Evolutionary conservation across 495 filamentous ascomycete species (phyloP).

Genomic region (Cercophora sp.): DNA sequence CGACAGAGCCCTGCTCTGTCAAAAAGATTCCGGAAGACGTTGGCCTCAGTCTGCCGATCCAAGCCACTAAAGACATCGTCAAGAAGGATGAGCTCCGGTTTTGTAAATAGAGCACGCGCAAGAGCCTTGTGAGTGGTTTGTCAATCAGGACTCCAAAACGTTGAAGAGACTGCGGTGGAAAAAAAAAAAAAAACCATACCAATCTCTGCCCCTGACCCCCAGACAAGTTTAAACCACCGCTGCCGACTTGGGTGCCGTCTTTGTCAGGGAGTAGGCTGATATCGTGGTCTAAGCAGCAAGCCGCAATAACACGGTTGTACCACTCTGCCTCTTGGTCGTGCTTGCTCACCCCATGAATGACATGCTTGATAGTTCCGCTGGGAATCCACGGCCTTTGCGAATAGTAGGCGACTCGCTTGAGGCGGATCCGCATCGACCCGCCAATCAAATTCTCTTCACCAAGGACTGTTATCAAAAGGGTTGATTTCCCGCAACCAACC

Average conservation of each 20-base stretch:
- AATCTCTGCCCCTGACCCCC: conserved; percentile 61
- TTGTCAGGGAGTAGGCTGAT: conserved; percentile 50
- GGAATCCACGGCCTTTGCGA: conserved; percentile 50
- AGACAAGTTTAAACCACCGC: conserved; percentile 57
- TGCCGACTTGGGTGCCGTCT: conserved; percentile 56
- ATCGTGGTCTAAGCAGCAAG: conserved; percentile 56
- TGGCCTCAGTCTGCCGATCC: conserved; percentile 34
- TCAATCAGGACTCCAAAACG: too few relatives aligned
- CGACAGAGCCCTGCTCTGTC: conserved; percentile 36
- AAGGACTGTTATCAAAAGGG: conserved; percentile 50
- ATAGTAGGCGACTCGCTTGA: conserved; percentile 31
- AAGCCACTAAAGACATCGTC: conserved; percentile 40
- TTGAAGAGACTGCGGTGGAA: too few relatives aligned
- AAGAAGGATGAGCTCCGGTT: conserved; percentile 27
- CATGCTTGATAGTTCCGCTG: conserved; percentile 56
- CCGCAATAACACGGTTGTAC: conserved; percentile 52
- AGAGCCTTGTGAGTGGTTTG: too few relatives aligned
- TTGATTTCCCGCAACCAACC: conserved; percentile 55
- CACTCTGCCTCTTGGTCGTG: too few relatives aligned
- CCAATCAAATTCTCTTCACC: conserved; percentile 44
- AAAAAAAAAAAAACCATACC: too few relatives aligned
- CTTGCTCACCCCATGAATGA: conserved; percentile 20
- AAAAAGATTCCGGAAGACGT: conserved; percentile 35
- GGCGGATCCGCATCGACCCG: conserved; percentile 37
- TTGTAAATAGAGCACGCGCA: conserved; percentile 33